Evolutionary conservation across 768 basidiomycete genomes (phyloP), one percentile per base, ranked within the genome.

Genomic region (Auriscalpium microsporum): DNA sequence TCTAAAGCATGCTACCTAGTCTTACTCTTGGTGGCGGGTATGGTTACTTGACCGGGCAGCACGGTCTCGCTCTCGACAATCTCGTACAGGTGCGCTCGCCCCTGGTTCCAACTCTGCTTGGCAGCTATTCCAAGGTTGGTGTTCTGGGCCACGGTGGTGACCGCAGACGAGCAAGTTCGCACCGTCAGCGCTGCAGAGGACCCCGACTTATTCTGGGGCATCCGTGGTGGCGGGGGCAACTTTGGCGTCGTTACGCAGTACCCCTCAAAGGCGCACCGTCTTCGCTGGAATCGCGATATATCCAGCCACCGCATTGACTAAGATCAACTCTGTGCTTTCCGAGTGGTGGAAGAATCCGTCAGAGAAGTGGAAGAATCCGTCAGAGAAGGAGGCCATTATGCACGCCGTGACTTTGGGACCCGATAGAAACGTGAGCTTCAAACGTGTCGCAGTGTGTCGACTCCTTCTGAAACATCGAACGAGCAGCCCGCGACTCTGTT

Each of bases 201-300:
- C 48, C 9, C 56, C 0, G 79, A 80, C 54, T 66, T 80, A 8
- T 79, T 77, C 65, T 80, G 76, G 58, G 78, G 65, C 45, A 69
- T 81, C 37, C 69, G 77, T 44, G 78, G 79, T 0, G 78, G 73
- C 48, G 78, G 78, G 13, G 70, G 69, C 52, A 79, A 79, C 53
- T 79, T 79, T 55, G 79, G 79, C 23, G 73, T 80, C n/a, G 74
- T 76, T 47, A 78, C 76, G 1, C 73, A 79, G 53, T 81, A 82
- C 48, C 51, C 60, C 62, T 10, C 69, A 70, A 56, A 60, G 65
- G 8, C 58, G 50, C n/a, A 62, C 65, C 21, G 60, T 68, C 14
- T 68, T 63, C 47, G 57, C 45, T 14, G 67, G 67, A 7, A 23
- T 50, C 9, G 3, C 52, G 3, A 54, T 50, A 3, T 62, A 28